Evolutionary conservation across 2,329 filamentous ascomycete genomes (phyloP).

Genomic region (Fusarium hostae): DNA sequence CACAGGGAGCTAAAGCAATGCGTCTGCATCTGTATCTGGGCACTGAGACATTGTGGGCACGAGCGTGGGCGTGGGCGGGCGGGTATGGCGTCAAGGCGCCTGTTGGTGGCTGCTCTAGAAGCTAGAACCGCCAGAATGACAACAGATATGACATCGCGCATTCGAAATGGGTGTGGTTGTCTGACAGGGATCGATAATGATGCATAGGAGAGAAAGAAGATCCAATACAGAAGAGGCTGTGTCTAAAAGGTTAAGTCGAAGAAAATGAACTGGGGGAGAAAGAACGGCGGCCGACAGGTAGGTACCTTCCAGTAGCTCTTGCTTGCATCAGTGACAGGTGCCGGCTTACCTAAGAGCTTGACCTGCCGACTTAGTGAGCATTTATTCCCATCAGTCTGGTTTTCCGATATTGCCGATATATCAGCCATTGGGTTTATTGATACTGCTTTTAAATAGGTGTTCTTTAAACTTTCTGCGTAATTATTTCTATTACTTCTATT

Average conservation of each 20-base stretch:
- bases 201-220: background rate
- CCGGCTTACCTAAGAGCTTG: conserved; percentile 1
- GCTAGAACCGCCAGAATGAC: conserved; percentile 24
- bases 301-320: background rate
- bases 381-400: background rate
- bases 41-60: conserved; percentile 6
- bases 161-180: background rate
- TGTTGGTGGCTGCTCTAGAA: conserved; percentile 38
- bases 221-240: conserved; percentile 27
- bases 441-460: background rate
- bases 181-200: conserved; percentile 5
- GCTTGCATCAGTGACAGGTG: conserved; percentile 29
- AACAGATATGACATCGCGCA: conserved; percentile 8
- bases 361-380: background rate
- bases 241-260: conserved; percentile 1
- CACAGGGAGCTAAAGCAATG: conserved; percentile 1
- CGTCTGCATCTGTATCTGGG: background rate
- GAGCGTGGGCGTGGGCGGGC: conserved; percentile 7
- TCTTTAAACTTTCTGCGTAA: background rate
- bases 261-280: background rate
- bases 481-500: background rate
- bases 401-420: background rate
- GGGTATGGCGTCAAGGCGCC: conserved; percentile 46
- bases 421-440: background rate
- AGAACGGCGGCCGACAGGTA: conserved; percentile 24